Base-by-base conservation (phyloP, 2,329 filamentous ascomycete species). In the Aaosphaeria arxii region DNA sequence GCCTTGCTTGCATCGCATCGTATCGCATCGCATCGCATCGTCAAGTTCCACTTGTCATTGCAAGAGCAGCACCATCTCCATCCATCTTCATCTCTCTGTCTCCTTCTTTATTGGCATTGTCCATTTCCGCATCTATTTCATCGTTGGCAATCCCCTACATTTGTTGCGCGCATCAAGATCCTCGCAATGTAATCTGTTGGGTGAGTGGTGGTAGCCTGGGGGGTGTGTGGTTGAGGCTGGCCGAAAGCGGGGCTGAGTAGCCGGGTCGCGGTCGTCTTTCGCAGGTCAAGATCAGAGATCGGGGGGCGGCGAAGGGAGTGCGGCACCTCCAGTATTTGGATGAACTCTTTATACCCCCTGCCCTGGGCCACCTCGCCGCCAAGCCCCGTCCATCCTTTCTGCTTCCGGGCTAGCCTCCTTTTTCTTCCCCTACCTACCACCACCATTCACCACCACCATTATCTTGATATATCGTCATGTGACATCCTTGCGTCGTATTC, bases 321-420 rank as follows among this genome's bases (percentile, higher is more conserved):
- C 71, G 71, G 67, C 59, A 61, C 55, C 54, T 63, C 67, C 60
- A 65, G 69, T 72, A 71, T 73, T 75, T 74, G 73, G 68, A 67
- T 68, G 61, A 24, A 61, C 64, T 64, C 69, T 71, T 75, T 75
- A 76, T 75, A 74, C 68, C 65, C 65, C 70, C 67, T 71, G 63
- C 56, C 62, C 58, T 48, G 59, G 64, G 67, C 59, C 55, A 59
- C 54, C 57, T 59, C 64, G 61, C 59, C 59, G 67, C 65, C 65
- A 67, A 67, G 59, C 57, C 52, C 56, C 54, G 55, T 58, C 45
- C 50, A 63, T 62, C 62, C 57, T 56, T 65, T 48, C 64, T 62
- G 35, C 57, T 58, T 57, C 55, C 42, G 66, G 64, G 56, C 57
- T 71, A 67, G 66, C 53, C 36, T 13, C 17, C 17, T 24, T 24